Evolutionary conservation across 192 early-diverging fungal species (phyloP), one percentile per base, ranked within the genome.

Genomic region (Gaertneriomyces semiglobifer): DNA sequence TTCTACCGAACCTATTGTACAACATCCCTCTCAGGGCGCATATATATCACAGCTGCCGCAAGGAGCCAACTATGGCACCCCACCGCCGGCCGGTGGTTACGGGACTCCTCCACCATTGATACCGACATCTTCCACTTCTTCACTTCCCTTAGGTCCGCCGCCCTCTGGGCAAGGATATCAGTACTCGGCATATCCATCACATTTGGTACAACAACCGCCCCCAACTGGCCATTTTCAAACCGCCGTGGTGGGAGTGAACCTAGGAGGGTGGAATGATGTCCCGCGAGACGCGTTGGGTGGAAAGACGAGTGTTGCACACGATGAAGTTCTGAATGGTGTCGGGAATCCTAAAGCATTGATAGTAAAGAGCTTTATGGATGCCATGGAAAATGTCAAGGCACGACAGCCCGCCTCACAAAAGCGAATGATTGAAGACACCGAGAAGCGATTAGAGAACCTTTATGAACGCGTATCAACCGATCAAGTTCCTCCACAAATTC

Each of bases 381-480:
- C 62, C 4, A 59, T 81, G 71, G 75, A 77, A 47, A 14, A 16
- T 7, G 69, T 78, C 10, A 77, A 74, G 52, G 38, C 14, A 4
- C 7, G 42, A 9, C 42, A n/a, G 18, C 33, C 53, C 59, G 25
- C 53, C 7, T 44, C 38, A 33, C 69, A 76, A 54, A 38, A 62
- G 16, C 58, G 67, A 14, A 76, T 78, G 62, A 52, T 81, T 40
- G 75, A 81, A 25, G 80, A 81, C 61, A 78, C 80, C 6, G 74
- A 75, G 44, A 78, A 74, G 56, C 74, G 75, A 5, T 12, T 81
- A 9, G 80, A 81, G 20, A 69, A 66, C 41, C 62, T 81, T 25
- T 73, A 77, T 39, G 76, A 81, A 41, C 70, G 76, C 12, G 63
- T 81, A 7, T 66, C 57, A 33, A 44, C 33, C 5, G 44, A 72